Base-by-base conservation (phyloP, 2,329 filamentous ascomycete species). In the Xylaria sp. region DNA sequence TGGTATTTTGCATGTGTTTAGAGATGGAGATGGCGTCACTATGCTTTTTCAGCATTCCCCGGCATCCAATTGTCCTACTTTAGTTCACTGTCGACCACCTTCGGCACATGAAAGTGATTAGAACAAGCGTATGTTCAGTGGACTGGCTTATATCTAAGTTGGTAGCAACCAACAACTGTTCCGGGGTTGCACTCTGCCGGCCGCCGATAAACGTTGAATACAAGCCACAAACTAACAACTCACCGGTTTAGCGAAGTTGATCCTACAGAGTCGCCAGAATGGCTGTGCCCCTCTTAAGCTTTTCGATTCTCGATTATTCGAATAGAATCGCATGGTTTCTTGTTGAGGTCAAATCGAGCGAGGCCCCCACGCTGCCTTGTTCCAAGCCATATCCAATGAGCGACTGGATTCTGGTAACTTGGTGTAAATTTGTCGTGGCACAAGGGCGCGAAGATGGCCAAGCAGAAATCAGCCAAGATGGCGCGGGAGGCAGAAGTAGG, bases 11-110 rank as follows among this genome's bases (percentile, higher is more conserved):
- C 51, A 20, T 38, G 36, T 53, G 40, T 7, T 42, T 3, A 7
- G 20, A 15, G 48, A 31, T 26, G 59, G 9, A 44, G 10, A 68
- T 68, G 66, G 66, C 66, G 66, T 68, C 66, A 68, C 61, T 62
- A 46, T 65, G 66, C 62, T 53, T 60, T 57, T 61, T 60, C 42
- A 63, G 10, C 36, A 20, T 51, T 38, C 36, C 11, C 36, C 36
- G 13, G 36, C 36, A 38, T 13, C 33, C 33, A 33, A 33, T 33
- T 33, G 33, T 33, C 7, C 33, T 33, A 33, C 33, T 33, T 33
- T 33, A 33, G 9, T 33, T 33, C 33, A 33, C 33, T 6, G 33
- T 33, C 7, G 33, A 33, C 33, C 33, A 33, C 33, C 33, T 33
- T 33, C 33, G 33, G 33, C 9, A 33, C 33, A 33, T 9, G 33